Conservation (phyloP, 2,329 filamentous ascomycete genomes). For the Pestalotiopsis sp. region DNA sequence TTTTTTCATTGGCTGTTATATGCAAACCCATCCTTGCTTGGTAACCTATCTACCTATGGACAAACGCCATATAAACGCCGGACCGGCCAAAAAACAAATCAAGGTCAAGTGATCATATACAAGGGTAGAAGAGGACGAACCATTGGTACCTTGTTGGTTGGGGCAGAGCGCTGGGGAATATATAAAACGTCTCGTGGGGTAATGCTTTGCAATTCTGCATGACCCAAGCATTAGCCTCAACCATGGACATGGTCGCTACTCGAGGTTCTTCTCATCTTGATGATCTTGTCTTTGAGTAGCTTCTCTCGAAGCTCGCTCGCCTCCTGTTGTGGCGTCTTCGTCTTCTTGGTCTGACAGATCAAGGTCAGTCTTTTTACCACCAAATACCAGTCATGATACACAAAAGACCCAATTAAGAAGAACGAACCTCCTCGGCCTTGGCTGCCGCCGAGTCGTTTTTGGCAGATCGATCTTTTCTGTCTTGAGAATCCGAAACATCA, state of each 20-base stretch:
- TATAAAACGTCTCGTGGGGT: background rate
- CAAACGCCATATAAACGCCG: background rate
- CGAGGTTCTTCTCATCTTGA: conserved; percentile 56
- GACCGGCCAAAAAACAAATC: background rate
- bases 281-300: conserved; percentile 55
- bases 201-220: conserved; percentile 23
- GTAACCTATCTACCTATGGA: conserved; percentile 3
- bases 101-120: background rate
- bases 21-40: background rate
- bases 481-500: conserved; percentile 58
- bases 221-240: conserved; percentile 49
- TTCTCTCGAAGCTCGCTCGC: conserved; percentile 51
- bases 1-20: background rate
- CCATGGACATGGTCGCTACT: conserved; percentile 41
- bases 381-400: conserved; percentile 15
- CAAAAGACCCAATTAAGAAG: conserved; percentile 31
- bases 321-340: conserved; percentile 40
- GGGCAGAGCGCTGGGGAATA: conserved; percentile 13
- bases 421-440: conserved; percentile 45
- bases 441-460: conserved; percentile 33
- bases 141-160: background rate
- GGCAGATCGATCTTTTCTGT: conserved; percentile 42
- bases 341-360: conserved; percentile 37
- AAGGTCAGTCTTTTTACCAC: conserved; percentile 8
- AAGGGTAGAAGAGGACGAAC: conserved; percentile 9